Evolutionary conservation across 2,329 filamentous ascomycete genomes (phyloP).

Genomic region (Pseudogymnoascus pannorum): DNA sequence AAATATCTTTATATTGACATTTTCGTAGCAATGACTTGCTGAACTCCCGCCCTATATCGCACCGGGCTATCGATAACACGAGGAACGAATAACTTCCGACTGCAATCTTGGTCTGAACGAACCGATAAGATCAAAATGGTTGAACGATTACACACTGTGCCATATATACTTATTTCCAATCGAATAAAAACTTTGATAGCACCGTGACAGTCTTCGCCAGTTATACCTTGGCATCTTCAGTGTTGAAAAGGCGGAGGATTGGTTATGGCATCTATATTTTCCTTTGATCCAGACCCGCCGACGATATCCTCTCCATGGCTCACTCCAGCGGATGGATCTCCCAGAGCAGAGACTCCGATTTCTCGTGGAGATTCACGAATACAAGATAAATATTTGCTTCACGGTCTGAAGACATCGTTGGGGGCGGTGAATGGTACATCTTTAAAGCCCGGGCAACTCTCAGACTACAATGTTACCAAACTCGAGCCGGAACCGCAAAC

Average conservation of each 20-base stretch:
- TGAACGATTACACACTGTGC: conserved; percentile 33
- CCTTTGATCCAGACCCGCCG: conserved; percentile 81
- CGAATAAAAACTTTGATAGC: background rate
- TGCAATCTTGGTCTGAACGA: conserved; percentile 32
- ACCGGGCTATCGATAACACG: conserved; percentile 2
- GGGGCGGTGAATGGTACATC: conserved; percentile 24
- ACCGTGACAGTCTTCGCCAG: background rate
- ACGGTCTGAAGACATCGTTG: conserved; percentile 27
- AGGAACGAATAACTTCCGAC: conserved; percentile 44
- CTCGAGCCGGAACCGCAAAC: conserved; percentile 87
- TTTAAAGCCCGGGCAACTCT: conserved; percentile 38
- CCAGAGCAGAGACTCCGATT: conserved; percentile 30
- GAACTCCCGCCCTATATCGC: background rate
- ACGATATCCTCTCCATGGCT: conserved; percentile 89
- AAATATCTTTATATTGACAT: background rate
- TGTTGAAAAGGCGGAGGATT: background rate
- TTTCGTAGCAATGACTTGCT: background rate
- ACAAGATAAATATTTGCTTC: conserved; percentile 18
- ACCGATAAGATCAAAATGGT: conserved; percentile 43
- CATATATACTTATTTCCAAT: conserved; percentile 2
- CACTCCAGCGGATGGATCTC: conserved; percentile 38
- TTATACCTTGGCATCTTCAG: conserved; percentile 1
- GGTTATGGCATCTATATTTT: conserved; percentile 91
- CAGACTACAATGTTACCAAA: conserved; percentile 62
- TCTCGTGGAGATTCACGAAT: conserved; percentile 20